A percentile compares a stretch with the other conserved stretches of the same genome.
Conservation (phyloP, 495 filamentous ascomycete species). For the Filosporella fistucella region DNA sequence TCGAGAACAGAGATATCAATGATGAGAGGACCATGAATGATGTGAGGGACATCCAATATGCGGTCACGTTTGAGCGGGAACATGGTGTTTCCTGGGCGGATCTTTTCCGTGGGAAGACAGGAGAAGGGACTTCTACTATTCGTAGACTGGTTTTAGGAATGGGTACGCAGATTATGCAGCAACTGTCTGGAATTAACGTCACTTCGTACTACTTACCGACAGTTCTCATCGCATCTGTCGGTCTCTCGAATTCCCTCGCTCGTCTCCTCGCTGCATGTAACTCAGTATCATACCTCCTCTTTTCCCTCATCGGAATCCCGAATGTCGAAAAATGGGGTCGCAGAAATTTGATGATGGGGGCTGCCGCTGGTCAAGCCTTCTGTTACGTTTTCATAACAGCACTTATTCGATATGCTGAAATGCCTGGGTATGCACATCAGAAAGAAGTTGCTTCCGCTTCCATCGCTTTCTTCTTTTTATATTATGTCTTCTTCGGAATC, state of each 20-base stretch:
- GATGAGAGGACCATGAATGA: background rate
- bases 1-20: background rate
- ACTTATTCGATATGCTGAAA: constrained; percentile 40
- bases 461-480: constrained; percentile 37
- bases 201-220: constrained; percentile 38
- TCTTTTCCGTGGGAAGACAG: background rate
- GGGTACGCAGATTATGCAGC: constrained; percentile 2
- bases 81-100: constrained; percentile 1
- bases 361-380: constrained; percentile 44
- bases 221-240: constrained; percentile 37
- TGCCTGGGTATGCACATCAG: constrained; percentile 12
- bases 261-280: constrained; percentile 6
- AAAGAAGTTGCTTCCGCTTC: constrained; percentile 30
- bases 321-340: constrained; percentile 51
- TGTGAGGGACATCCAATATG: constrained; percentile 2
- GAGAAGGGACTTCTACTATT: background rate
- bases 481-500: constrained; percentile 37
- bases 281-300: constrained; percentile 8
- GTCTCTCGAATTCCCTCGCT: constrained; percentile 19
- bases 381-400: constrained; percentile 57
- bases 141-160: background rate
- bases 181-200: constrained; percentile 1
- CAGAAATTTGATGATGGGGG: constrained; percentile 54
- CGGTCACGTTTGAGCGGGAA: background rate
- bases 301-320: constrained; percentile 38